Evolutionary conservation across 139 green algal species (phyloP).

Genomic region (Zygnema cylindricum): DNA sequence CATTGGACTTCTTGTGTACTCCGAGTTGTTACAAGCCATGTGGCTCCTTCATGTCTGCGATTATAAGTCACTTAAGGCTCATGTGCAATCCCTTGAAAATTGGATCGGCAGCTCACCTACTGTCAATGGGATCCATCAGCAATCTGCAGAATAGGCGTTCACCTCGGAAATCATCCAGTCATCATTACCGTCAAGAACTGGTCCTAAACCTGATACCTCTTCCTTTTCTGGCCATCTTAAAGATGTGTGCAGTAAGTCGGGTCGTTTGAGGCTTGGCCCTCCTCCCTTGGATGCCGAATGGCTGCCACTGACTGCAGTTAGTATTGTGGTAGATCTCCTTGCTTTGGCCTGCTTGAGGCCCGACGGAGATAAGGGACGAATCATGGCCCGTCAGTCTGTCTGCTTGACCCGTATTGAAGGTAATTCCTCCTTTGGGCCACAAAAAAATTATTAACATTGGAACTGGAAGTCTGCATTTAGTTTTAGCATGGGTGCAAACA

Average conservation of each 20-base stretch:
- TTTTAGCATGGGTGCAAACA: too few relatives aligned
- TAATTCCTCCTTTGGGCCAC: background rate
- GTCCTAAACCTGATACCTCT: background rate
- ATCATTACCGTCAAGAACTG: too few relatives aligned
- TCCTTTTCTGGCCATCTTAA: background rate
- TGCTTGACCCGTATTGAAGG: background rate
- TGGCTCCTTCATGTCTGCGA: slow-evolving; percentile 2
- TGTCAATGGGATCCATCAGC: background rate
- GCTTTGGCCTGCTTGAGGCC: background rate
- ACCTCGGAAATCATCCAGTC: too few relatives aligned
- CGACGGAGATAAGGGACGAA: background rate
- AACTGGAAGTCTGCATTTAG: too few relatives aligned
- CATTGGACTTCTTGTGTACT: background rate
- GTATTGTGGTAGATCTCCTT: slow-evolving; percentile 7
- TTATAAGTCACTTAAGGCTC: background rate
- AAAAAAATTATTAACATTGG: too few relatives aligned
- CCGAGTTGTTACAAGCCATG: slow-evolving; percentile 6
- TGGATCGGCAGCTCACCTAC: background rate
- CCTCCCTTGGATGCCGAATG: slow-evolving; percentile 9
- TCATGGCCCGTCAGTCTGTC: background rate
- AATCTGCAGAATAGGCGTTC: too few relatives aligned
- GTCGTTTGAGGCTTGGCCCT: background rate
- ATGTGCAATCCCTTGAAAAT: background rate
- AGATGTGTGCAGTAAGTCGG: background rate
- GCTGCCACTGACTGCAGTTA: background rate